Evolutionary conservation across 164 flowering plant genomes (phyloP).

Genomic region (Chimonanthus praecox): DNA sequence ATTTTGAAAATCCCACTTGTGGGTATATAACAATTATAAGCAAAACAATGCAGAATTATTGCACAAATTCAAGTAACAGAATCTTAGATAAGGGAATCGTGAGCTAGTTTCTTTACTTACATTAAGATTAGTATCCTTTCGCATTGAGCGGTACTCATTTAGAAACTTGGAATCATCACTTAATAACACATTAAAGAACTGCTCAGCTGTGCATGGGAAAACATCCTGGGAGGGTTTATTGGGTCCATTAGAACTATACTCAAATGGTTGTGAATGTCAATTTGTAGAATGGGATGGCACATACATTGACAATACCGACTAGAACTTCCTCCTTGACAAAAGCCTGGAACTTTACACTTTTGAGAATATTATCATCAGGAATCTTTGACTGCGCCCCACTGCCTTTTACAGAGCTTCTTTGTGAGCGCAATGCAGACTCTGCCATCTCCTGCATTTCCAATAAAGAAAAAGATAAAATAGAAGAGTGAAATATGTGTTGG

Average conservation of each 20-base stretch:
- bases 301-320: slow-evolving; percentile 58
- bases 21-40: neutral
- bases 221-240: slow-evolving; percentile 45
- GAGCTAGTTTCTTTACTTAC: slow-evolving; percentile 36
- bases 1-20: too few species aligned
- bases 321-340: slow-evolving; percentile 91
- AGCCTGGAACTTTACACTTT: slow-evolving; percentile 51
- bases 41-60: neutral
- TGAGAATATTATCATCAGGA: slow-evolving; percentile 40
- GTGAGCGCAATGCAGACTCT: slow-evolving; percentile 85
- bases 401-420: slow-evolving; percentile 69
- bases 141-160: slow-evolving; percentile 51
- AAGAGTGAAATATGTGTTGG: neutral
- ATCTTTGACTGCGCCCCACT: slow-evolving; percentile 28
- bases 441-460: slow-evolving; percentile 51
- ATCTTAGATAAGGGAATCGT: neutral
- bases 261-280: neutral
- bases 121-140: slow-evolving; percentile 71
- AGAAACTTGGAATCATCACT: slow-evolving; percentile 63
- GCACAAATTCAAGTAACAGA: neutral
- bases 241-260: neutral
- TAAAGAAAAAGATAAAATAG: neutral
- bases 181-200: slow-evolving; percentile 52
- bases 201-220: slow-evolving; percentile 80
- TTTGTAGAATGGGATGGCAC: slow-evolving; percentile 8